Conservation (phyloP, 2,329 filamentous ascomycete species). For the Penicillium psychrosexuale region DNA sequence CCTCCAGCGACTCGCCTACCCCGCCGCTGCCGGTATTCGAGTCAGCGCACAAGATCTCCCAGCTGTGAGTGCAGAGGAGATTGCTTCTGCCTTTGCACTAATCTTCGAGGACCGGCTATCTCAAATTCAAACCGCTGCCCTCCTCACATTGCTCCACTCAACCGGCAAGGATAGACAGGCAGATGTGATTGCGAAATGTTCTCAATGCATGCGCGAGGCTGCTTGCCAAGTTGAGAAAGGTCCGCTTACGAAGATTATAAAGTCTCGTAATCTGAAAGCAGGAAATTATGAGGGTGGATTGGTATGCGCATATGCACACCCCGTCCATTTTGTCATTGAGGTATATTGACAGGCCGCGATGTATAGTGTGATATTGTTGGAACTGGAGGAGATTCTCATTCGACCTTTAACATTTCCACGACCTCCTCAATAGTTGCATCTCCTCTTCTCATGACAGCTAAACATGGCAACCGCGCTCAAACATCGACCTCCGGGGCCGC, state of each 20-base stretch:
- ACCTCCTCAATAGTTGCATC: slow-evolving; percentile 91
- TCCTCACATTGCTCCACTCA: slow-evolving; percentile 89
- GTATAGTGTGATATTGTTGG: slow-evolving; percentile 87
- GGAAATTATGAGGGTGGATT: slow-evolving; percentile 79
- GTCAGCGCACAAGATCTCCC: slow-evolving; percentile 80
- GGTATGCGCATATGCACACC: slow-evolving; percentile 51
- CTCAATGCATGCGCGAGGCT: slow-evolving; percentile 76
- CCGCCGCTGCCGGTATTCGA: slow-evolving; percentile 42
- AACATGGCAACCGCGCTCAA: slow-evolving; percentile 93
- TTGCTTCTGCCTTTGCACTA: slow-evolving; percentile 82
- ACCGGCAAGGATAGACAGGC: slow-evolving; percentile 79
- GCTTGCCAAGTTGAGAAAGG: slow-evolving; percentile 68
- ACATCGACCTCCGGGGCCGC: slow-evolving; percentile 95
- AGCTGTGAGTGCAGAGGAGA: slow-evolving; percentile 73
- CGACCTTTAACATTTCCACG: slow-evolving; percentile 97
- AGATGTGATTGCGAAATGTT: slow-evolving; percentile 82
- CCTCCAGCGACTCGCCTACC: slow-evolving; percentile 47
- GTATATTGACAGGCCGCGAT: not conserved
- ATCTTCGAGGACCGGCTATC: slow-evolving; percentile 90
- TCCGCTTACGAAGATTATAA: slow-evolving; percentile 60
- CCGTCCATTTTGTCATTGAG: not conserved
- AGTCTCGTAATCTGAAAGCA: slow-evolving; percentile 59
- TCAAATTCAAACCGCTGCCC: slow-evolving; percentile 79
- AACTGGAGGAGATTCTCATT: slow-evolving; percentile 92
- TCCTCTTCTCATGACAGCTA: slow-evolving; percentile 77